phyloP scores from a whole-genome alignment of 177 flowering plant genomes.

The Vitis hybrid region DNA sequence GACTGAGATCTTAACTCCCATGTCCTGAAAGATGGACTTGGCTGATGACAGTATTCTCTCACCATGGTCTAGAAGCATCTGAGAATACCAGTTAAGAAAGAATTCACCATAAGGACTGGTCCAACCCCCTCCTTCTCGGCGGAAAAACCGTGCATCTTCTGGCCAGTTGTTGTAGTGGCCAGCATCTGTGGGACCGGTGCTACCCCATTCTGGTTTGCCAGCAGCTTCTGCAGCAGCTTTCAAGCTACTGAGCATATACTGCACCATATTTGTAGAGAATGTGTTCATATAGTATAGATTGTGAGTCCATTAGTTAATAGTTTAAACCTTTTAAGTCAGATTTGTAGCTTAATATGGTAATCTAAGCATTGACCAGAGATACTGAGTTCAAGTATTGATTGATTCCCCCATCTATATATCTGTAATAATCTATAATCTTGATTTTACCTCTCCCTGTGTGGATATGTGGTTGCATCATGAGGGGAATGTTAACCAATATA shows the following conservation, averaged over 20 bases:
- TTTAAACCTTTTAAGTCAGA: too few relatives aligned
- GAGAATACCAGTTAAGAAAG: conserved; percentile 92
- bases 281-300: too few relatives aligned
- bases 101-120: conserved; percentile 70
- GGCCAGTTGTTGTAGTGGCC: conserved; percentile 96
- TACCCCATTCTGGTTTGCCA: conserved; percentile 90
- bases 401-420: too few relatives aligned
- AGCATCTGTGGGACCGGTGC: conserved; percentile 90
- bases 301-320: too few relatives aligned
- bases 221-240: conserved; percentile 82
- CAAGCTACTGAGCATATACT: conserved; percentile 83
- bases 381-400: too few relatives aligned
- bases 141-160: conserved; percentile 81
- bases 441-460: too few relatives aligned
- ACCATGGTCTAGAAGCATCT: conserved; percentile 85
- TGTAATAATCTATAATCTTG: too few relatives aligned
- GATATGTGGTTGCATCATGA: too few relatives aligned
- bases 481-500: too few relatives aligned
- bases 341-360: too few relatives aligned
- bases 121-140: conserved; percentile 87
- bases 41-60: conserved; percentile 72
- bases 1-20: conserved; percentile 73
- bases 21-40: conserved; percentile 38
- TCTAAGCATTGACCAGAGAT: too few relatives aligned
- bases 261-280: conserved; percentile 15